These are phyloP conservation scores for Penicillium sp. DNA, from an alignment of 2,329 filamentous ascomycete species.

Conservation along the genomic window DNA sequence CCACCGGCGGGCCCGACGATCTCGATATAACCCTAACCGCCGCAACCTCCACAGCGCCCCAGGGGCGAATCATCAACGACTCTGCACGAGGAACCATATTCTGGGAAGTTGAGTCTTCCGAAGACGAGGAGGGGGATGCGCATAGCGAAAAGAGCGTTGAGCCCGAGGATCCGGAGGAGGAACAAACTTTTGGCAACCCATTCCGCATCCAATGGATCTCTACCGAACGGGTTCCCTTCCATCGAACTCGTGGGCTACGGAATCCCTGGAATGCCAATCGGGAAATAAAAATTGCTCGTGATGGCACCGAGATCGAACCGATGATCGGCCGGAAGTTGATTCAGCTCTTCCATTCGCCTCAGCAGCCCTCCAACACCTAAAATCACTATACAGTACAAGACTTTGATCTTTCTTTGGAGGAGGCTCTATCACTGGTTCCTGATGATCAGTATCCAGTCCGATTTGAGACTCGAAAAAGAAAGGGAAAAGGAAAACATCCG, in stretches of 20 bases:
- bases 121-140: constrained; percentile 38
- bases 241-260: constrained; percentile 76
- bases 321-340: constrained; percentile 71
- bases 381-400: no score
- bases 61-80: constrained; percentile 86
- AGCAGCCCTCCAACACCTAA: no score
- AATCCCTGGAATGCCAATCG: constrained; percentile 95
- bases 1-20: constrained; percentile 58
- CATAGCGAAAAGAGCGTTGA: constrained; percentile 46
- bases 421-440: no score
- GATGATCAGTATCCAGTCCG: no score
- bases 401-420: no score
- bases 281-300: constrained; percentile 92
- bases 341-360: constrained; percentile 65
- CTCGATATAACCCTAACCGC: constrained; percentile 77
- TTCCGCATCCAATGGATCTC: constrained; percentile 91
- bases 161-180: constrained; percentile 43
- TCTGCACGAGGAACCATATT: constrained; percentile 93
- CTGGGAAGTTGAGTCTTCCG: constrained; percentile 75
- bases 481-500: not conserved
- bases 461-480: no score
- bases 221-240: constrained; percentile 78
- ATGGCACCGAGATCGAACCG: constrained; percentile 90
- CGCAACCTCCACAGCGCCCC: constrained; percentile 72
- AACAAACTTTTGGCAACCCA: constrained; percentile 80